These are phyloP conservation scores for Mycena vulgaris DNA, from an alignment of 768 basidiomycete genomes.

Conservation along the genomic window DNA sequence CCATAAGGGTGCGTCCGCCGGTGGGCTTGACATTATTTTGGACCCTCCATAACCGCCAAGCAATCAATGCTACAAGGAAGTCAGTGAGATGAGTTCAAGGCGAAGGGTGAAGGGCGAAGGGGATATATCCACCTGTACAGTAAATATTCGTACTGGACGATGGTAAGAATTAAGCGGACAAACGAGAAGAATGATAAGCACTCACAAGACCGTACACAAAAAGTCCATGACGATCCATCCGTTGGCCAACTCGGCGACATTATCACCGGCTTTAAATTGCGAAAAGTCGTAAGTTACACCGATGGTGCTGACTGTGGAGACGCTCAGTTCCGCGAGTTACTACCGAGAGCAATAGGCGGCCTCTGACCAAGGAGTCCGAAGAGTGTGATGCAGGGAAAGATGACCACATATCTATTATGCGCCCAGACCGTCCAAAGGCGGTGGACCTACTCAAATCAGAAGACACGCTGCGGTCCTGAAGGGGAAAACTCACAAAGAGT, in stretches of 20 bases:
- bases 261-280: not conserved
- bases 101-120: not conserved
- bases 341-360: no score
- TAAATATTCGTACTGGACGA: conserved; percentile 15
- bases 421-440: conserved; percentile 19
- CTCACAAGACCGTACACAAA: conserved; percentile 16
- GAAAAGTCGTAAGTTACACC: conserved; percentile 12
- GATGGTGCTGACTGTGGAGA: not conserved
- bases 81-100: no score
- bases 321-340: not conserved
- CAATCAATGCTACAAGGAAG: conserved; percentile 1
- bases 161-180: not conserved
- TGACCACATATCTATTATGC: conserved; percentile 18
- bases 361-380: conserved; percentile 18
- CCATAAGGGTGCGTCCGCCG: not conserved
- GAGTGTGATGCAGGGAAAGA: conserved; percentile 7
- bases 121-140: conserved; percentile 15
- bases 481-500: conserved; percentile 4
- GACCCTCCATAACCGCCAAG: conserved; percentile 19
- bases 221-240: conserved; percentile 24
- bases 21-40: conserved; percentile 3
- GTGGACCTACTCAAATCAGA: conserved; percentile 11
- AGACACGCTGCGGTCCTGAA: not conserved
- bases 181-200: not conserved
- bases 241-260: conserved; percentile 3